Conservation (phyloP, 805 yeast species). For the Hanseniaspora singularis region DNA sequence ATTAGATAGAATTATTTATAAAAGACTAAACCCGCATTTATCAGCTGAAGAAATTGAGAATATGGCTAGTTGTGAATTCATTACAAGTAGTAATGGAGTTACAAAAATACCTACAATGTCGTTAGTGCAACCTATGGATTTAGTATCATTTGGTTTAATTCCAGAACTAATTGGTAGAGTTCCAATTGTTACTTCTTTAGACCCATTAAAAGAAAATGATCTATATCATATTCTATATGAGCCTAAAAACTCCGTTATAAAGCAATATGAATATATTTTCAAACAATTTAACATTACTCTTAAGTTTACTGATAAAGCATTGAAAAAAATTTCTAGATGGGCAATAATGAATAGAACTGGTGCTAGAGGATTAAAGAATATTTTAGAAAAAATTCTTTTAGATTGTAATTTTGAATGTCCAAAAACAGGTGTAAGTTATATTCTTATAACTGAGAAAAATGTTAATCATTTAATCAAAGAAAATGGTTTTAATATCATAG, state of each 20-base stretch:
- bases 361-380: slow-evolving; percentile 47
- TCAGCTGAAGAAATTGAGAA: slow-evolving; percentile 23
- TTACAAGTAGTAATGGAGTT: slow-evolving; percentile 23
- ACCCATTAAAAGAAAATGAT: slow-evolving; percentile 36
- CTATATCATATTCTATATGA: slow-evolving; percentile 40
- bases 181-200: slow-evolving; percentile 41
- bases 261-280: slow-evolving; percentile 44
- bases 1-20: slow-evolving; percentile 37
- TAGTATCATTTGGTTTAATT: slow-evolving; percentile 42
- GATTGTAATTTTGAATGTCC: slow-evolving; percentile 49
- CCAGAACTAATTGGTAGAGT: slow-evolving; percentile 52
- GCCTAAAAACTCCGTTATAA: slow-evolving; percentile 43
- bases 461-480: slow-evolving; percentile 31
- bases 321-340: slow-evolving; percentile 36
- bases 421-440: slow-evolving; percentile 42
- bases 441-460: slow-evolving; percentile 36
- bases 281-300: slow-evolving; percentile 41
- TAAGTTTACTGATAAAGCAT: slow-evolving; percentile 38
- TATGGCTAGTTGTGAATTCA: slow-evolving; percentile 6
- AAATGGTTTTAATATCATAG: slow-evolving; percentile 24
- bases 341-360: slow-evolving; percentile 47
- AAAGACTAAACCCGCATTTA: slow-evolving; percentile 28
- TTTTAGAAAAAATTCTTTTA: slow-evolving; percentile 40
- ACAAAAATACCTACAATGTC: slow-evolving; percentile 34
- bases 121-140: slow-evolving; percentile 38